A percentile compares a stretch with the other conserved stretches of the same genome.
phyloP scores from a whole-genome alignment of 2,329 filamentous ascomycete genomes.

The Trichophyton rubrum region DNA sequence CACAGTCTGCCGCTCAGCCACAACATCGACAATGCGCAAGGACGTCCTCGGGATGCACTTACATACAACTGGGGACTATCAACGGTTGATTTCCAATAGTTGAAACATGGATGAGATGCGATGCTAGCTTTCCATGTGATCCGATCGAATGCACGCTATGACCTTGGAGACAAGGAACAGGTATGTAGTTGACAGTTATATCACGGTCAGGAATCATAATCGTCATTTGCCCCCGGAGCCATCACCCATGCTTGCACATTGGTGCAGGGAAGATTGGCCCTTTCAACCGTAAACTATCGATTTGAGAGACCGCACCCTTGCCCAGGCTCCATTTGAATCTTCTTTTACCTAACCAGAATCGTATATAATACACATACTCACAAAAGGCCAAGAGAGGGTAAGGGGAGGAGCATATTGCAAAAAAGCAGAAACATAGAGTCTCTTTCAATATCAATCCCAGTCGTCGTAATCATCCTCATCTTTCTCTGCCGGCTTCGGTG shows the following conservation, averaged over 20 bases:
- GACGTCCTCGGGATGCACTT: neutral
- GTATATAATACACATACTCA: neutral
- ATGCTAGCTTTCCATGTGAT: constrained; percentile 1
- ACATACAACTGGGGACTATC: neutral
- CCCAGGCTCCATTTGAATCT: neutral
- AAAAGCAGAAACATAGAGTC: neutral
- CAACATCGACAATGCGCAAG: neutral
- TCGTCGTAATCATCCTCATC: constrained; percentile 42
- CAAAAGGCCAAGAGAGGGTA: neutral
- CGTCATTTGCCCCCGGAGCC: neutral
- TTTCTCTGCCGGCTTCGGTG: constrained; percentile 39
- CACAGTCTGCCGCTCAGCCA: neutral
- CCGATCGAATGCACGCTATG: constrained; percentile 3
- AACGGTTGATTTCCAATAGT: constrained; percentile 1
- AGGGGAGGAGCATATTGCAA: neutral
- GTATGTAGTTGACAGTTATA: neutral
- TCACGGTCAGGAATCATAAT: too few species aligned
- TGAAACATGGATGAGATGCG: neutral
- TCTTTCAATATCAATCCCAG: constrained; percentile 40
- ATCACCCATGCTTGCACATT: neutral
- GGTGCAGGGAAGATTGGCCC: neutral
- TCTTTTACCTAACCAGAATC: neutral
- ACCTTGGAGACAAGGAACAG: neutral
- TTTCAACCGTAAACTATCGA: neutral
- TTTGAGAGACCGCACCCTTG: neutral